phyloP scores from a whole-genome alignment of 257 asterid genomes.

The Parsonsia alboflavescens region DNA sequence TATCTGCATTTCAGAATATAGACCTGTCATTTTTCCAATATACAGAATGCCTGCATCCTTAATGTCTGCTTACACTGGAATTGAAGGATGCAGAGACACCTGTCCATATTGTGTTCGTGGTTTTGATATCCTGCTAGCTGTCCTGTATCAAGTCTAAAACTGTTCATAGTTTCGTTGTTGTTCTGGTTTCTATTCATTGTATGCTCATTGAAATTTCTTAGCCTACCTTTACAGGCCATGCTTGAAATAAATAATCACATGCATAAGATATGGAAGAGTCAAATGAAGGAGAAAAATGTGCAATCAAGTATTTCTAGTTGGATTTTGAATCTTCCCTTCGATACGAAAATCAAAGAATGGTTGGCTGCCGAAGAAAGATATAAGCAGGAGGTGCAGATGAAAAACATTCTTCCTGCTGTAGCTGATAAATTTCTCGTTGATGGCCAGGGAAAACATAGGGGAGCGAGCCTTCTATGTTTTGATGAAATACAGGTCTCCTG shows the following conservation, averaged over 20 bases:
- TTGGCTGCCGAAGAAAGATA: conserved; percentile 87
- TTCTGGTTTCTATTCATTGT: neutral
- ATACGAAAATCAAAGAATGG: conserved; percentile 85
- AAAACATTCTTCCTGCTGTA: conserved; percentile 86
- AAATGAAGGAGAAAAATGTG: conserved; percentile 47
- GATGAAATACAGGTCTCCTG: conserved; percentile 87
- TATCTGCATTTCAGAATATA: neutral
- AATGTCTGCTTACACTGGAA: neutral
- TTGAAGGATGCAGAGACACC: neutral
- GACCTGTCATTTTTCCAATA: neutral
- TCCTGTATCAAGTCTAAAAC: neutral
- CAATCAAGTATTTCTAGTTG: conserved; percentile 77
- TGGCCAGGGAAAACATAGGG: conserved; percentile 49
- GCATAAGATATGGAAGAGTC: conserved; percentile 82
- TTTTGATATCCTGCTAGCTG: neutral
- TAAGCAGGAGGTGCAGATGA: conserved; percentile 71
- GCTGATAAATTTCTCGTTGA: conserved; percentile 86
- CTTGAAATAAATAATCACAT: conserved; percentile 80
- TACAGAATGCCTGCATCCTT: neutral
- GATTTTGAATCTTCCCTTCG: conserved; percentile 84
- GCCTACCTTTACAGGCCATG: conserved; percentile 64
- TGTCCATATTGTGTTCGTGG: neutral
- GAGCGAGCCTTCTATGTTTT: conserved; percentile 88
- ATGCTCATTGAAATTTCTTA: neutral
- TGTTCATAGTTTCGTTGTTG: neutral